Percentiles rank a stretch among this genome's conserved stretches.
Conservation (phyloP, 2,329 filamentous ascomycete species). For the Exophiala spinifera region DNA sequence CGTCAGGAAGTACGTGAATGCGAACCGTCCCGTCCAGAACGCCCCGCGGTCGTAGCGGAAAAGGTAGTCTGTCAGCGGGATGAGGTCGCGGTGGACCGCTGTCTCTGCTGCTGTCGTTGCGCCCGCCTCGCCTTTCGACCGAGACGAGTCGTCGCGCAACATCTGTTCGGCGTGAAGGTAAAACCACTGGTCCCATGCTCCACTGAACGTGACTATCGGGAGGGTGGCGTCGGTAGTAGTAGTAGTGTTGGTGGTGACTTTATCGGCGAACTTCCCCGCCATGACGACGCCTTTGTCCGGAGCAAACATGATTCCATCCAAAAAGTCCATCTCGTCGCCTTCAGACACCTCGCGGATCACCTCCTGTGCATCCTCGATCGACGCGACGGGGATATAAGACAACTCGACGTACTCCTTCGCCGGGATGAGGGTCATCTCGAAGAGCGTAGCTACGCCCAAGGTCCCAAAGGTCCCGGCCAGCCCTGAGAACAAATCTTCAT, state of each 20-base stretch:
- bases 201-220: constrained; percentile 22
- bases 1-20: constrained; percentile 59
- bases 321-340: constrained; percentile 42
- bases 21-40: constrained; percentile 62
- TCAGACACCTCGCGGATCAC: constrained; percentile 42
- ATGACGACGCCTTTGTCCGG: constrained; percentile 56
- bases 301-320: constrained; percentile 52
- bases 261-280: constrained; percentile 56
- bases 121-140: no score
- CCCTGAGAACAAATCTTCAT: constrained; percentile 61
- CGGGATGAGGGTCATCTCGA: constrained; percentile 47
- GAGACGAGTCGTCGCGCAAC: neutral
- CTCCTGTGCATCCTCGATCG: constrained; percentile 36
- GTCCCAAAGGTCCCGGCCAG: constrained; percentile 65
- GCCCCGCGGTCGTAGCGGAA: constrained; percentile 58
- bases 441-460: constrained; percentile 62
- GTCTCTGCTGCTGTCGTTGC: neutral
- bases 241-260: no score
- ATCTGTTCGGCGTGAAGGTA: constrained; percentile 41
- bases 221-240: constrained; percentile 3
- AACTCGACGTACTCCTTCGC: constrained; percentile 50
- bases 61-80: constrained; percentile 38
- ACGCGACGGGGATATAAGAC: constrained; percentile 45
- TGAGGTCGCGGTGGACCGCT: constrained; percentile 19
- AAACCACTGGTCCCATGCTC: constrained; percentile 49